phyloP scores from a whole-genome alignment of 2,329 filamentous ascomycete genomes.

The Karstenula rhodostoma region DNA sequence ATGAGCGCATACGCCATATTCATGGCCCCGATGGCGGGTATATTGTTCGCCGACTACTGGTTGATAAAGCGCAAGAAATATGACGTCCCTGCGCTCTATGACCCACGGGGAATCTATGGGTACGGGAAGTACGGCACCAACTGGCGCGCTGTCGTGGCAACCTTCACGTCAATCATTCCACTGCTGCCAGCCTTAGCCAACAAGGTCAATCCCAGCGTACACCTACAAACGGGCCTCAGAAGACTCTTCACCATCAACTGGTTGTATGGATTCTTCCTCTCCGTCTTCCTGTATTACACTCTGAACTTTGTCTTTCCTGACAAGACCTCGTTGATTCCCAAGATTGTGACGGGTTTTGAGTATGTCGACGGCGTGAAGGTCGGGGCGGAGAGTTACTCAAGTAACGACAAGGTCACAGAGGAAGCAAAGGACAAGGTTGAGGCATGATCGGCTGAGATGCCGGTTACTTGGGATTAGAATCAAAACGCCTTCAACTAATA shows the following conservation, averaged over 20 bases:
- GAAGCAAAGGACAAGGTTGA: too few species aligned
- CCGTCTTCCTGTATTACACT: constrained; percentile 34
- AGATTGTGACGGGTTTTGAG: constrained; percentile 17
- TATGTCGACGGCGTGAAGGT: constrained; percentile 17
- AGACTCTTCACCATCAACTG: constrained; percentile 50
- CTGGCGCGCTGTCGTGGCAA: constrained; percentile 30
- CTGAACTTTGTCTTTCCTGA: constrained; percentile 46
- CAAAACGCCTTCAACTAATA: too few species aligned
- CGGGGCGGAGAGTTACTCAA: constrained; percentile 1
- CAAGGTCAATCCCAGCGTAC: constrained; percentile 25
- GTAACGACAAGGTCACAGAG: too few species aligned
- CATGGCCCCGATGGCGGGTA: constrained; percentile 31
- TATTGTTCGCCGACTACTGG: constrained; percentile 32
- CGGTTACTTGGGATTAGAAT: too few species aligned
- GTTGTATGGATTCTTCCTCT: constrained; percentile 40
- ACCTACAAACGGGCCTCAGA: constrained; percentile 28
- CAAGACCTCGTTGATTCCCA: constrained; percentile 39
- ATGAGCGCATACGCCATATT: constrained; percentile 37
- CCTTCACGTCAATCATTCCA: constrained; percentile 26
- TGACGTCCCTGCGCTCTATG: constrained; percentile 33
- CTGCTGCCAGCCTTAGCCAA: constrained; percentile 28
- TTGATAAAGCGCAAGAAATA: constrained; percentile 27
- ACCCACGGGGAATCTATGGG: constrained; percentile 24
- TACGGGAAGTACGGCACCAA: constrained; percentile 27
- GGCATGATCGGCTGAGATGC: too few species aligned